Evolutionary conservation across 2,329 filamentous ascomycete genomes (phyloP), one percentile per base, ranked within the genome.

Genomic region (Incumbomyces lentus): DNA sequence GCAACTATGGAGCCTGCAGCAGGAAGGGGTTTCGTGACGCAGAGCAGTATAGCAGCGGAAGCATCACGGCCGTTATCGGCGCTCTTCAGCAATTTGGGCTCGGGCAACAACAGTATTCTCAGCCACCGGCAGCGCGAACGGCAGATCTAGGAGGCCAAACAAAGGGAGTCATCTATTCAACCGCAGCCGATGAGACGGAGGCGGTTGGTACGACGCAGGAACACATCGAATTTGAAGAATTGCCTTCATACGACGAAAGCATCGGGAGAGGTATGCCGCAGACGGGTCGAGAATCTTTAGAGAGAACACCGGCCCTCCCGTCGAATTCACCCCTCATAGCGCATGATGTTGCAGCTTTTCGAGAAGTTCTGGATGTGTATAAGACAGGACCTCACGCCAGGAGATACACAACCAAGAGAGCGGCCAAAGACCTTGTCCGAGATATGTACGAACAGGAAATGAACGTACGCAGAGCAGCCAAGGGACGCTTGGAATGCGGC

Each of bases 371-470:
- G 7, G 18, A 19, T 13, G 30, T 18, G 17, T 45, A 45, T 26
- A n/a, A 19, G 14, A 18, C 32, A 16, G 33, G 42, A n/a, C 33
- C 33, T 10, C 26, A 26, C 18, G 17, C 19, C 16, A 34, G 31
- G 5, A 29, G 22, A n/a, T 13, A n/a, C 11, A 22, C 16, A 16
- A 26, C 14, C 8, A 45, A 32, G 31, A n/a, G 31, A 10, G 42
- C 42, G 19, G 42, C 42, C 3, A 45, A 38, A 14, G 18, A 19
- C 17, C 10, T 45, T 35, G 33, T 38, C 14, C 6, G 31, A 19
- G 42, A 45, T 7, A 11, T 45, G 17, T 26, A 31, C 19, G 33
- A 16, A 6, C 33, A 36, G 22, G 42, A 45, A 33, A 38, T 45
- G 17, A 33, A n/a, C 10, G 13, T n/a, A 14, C 18, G 33, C 36